Conservation (phyloP, 371 early-diverging fungal species). For the Funneliformis caledonium region DNA sequence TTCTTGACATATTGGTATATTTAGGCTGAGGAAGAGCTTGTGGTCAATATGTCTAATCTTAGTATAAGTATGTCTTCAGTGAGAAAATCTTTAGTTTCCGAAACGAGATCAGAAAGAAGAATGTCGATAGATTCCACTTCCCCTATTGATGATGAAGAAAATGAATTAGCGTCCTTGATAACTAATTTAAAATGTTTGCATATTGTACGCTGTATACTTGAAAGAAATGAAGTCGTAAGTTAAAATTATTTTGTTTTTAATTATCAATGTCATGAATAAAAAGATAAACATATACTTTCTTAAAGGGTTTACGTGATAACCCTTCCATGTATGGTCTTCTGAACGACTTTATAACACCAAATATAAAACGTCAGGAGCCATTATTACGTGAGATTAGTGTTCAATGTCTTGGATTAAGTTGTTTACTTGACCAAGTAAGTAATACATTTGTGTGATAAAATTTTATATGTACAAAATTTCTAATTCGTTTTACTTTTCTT, state of each 20-base stretch:
- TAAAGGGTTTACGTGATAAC: slow-evolving; percentile 65
- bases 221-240: slow-evolving; percentile 67
- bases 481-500: slow-evolving; percentile 7
- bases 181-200: slow-evolving; percentile 73
- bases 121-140: slow-evolving; percentile 41
- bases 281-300: neutral
- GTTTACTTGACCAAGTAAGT: slow-evolving; percentile 63
- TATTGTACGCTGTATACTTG: slow-evolving; percentile 74
- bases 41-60: slow-evolving; percentile 42
- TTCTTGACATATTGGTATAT: slow-evolving; percentile 38
- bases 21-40: slow-evolving; percentile 45
- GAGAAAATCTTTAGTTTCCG: slow-evolving; percentile 11
- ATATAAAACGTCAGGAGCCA: slow-evolving; percentile 71
- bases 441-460: slow-evolving; percentile 13
- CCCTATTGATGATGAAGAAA: slow-evolving; percentile 49
- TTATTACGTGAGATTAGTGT: slow-evolving; percentile 76
- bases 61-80: slow-evolving; percentile 37
- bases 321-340: slow-evolving; percentile 78
- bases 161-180: slow-evolving; percentile 56
- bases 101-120: slow-evolving; percentile 32
- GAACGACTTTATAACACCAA: slow-evolving; percentile 80
- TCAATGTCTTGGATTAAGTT: slow-evolving; percentile 81
- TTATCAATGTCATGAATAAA: neutral
- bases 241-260: slow-evolving; percentile 15
- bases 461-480: neutral